Evolutionary conservation across 2,329 filamentous ascomycete genomes (phyloP), one percentile per base, ranked within the genome.

Genomic region (Fusarium poae): DNA sequence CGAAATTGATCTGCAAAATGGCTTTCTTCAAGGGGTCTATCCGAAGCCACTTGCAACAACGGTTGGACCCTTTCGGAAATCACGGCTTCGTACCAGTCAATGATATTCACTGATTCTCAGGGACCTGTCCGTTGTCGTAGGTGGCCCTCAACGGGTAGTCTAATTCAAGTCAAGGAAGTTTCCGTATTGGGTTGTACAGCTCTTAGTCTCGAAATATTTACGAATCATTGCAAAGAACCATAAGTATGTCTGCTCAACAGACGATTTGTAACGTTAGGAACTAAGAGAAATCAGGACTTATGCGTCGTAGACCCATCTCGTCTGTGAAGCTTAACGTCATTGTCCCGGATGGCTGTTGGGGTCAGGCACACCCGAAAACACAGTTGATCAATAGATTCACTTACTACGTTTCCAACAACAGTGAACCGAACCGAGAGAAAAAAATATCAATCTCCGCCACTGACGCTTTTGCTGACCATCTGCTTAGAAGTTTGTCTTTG

Each of bases 51-150:
- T 25, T 34, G 23, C 9, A 32, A 20, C 23, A 35, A 45, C 10
- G 29, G 18, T 3, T 45, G 30, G 51, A 54, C 39, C 51, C 51
- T 54, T 54, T 54, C 51, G 51, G 51, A 20, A 45, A 20, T n/a
- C 37, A 25, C 51, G 39, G 51, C 39, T 45, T 6, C 16, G 9
- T n/a, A 18, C 8, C 21, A 20, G 30, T 37, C 46, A 25, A 34
- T 20, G 27, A 23, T 35, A 45, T 25, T 54, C 37, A 8, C 7
- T 18, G 39, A 34, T 54, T 34, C 7, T 54, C 39, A 54, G 51
- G 51, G 29, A 32, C n/a, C 51, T 52, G 34, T 13, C 20, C 27
- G 15, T 30, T 42, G 49, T 52, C 49, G 49, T 52, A 52, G 49
- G 49, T 42, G 49, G 35, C 39, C 18, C 18, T n/a, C 21, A 34